Conservation (phyloP, 306 rosid genomes). For the Betula pendula region DNA sequence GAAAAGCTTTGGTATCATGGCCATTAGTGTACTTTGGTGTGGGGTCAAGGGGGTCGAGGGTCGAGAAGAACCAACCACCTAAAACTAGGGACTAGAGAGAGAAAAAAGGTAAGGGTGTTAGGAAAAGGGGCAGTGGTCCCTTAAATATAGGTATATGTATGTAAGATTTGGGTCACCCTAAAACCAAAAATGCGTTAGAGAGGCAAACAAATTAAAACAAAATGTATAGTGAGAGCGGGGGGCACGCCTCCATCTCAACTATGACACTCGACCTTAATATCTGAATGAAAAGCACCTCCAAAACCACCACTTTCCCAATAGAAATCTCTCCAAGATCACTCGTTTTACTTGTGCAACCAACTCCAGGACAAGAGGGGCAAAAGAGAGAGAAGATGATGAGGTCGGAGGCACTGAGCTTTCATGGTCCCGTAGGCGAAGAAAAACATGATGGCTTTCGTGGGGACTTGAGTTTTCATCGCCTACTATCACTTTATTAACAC, state of each 20-base stretch:
- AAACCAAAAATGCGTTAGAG: slow-evolving; percentile 32
- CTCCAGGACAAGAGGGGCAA: slow-evolving; percentile 38
- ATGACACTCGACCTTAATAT: slow-evolving; percentile 60
- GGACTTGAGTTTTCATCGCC: neutral
- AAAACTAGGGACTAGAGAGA: slow-evolving; percentile 3
- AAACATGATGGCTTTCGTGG: slow-evolving; percentile 23
- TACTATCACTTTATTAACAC: neutral
- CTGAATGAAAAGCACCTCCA: slow-evolving; percentile 45
- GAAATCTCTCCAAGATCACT: slow-evolving; percentile 15
- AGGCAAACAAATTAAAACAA: too few relatives aligned
- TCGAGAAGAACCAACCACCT: slow-evolving; percentile 51
- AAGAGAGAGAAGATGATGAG: slow-evolving; percentile 43
- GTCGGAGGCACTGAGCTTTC: slow-evolving; percentile 71
- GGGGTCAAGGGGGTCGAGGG: slow-evolving; percentile 33
- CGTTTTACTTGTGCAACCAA: slow-evolving; percentile 45
- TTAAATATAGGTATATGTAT: slow-evolving; percentile 6
- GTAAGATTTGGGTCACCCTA: slow-evolving; percentile 14
- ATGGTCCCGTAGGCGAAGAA: slow-evolving; percentile 27
- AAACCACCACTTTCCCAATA: slow-evolving; percentile 36
- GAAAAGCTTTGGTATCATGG: slow-evolving; percentile 48
- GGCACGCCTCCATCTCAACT: slow-evolving; percentile 53
- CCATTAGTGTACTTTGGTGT: slow-evolving; percentile 51
- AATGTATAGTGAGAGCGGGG: slow-evolving; percentile 37
- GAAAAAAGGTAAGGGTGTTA: neutral
- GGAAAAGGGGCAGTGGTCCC: slow-evolving; percentile 8